Base-by-base conservation (phyloP, 192 early-diverging fungal species). In the Chytriomyces confervae region DNA sequence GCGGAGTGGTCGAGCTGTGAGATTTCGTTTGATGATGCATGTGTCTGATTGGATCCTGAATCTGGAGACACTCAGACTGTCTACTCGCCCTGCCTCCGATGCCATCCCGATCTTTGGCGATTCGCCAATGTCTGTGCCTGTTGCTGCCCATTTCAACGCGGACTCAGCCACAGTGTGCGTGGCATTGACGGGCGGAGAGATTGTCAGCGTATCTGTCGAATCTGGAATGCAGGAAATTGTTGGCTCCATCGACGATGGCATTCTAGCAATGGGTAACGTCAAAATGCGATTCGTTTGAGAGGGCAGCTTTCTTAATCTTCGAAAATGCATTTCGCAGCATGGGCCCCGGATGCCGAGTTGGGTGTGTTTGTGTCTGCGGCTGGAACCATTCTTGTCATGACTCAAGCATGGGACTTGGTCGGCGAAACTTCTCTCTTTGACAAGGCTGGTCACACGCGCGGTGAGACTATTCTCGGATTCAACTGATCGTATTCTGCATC, bases 371-470 rank as follows among this genome's bases (percentile, higher is more conserved):
- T 57, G 20, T 50, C 73, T 90, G 91, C 89, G 9, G 82, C 82
- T 47, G 90, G 89, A 57, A 92, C 89, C 8, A 82, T 94, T 23
- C 62, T 94, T 69, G 88, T 89, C 68, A 97, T 99, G 96, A 99
- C 95, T 23, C 92, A 94, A 73, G 93, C 95, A 72, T 97, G 95
- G 87, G 93, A 99, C 69, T 90, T 94, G 0, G 87, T 99, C 50
- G 84, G 91, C 6, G 97, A 99, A 81, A 90, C 92, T 36, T 85
- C 89, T 4, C 82, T 97, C 7, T 24, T 23, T 20, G 66, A 6
- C 50, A 45, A 10, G 16, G 44, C 16, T 49, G 46, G n/a, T 13
- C 60, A 51, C 36, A 5, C 49, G 43, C 29, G n/a, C 0, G 61
- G 44, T 75, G 7, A 76, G 24, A 8, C 60, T 72, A 0, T 36